These are phyloP conservation scores for Lentinula edodes DNA, from an alignment of 768 basidiomycete species.

Conservation along the genomic window DNA sequence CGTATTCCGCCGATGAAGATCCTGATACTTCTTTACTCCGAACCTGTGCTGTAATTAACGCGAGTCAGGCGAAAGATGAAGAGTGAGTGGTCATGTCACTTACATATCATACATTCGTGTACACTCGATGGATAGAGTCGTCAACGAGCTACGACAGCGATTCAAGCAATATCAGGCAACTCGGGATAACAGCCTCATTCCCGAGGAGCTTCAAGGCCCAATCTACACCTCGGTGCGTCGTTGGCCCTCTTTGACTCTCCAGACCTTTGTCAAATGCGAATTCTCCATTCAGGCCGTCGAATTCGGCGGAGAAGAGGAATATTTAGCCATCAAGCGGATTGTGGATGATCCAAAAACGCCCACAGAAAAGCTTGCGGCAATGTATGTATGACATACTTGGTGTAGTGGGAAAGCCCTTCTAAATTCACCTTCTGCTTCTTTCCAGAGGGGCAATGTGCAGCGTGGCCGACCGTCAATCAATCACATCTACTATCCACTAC, in stretches of 20 bases:
- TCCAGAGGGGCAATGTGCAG: conserved; percentile 61
- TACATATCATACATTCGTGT: conserved; percentile 16
- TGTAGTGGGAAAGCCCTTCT: neutral
- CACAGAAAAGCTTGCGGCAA: conserved; percentile 61
- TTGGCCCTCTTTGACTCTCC: neutral
- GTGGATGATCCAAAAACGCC: conserved; percentile 72
- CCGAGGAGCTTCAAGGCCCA: conserved; percentile 65
- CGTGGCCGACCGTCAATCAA: conserved; percentile 48
- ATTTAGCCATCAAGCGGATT: conserved; percentile 61
- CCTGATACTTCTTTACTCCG: conserved; percentile 68
- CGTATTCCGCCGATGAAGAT: conserved; percentile 60
- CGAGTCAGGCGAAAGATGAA: conserved; percentile 39
- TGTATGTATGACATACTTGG: conserved; percentile 44
- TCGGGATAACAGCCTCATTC: conserved; percentile 72
- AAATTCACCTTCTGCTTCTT: neutral
- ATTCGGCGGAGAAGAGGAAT: conserved; percentile 71
- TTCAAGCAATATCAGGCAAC: conserved; percentile 69
- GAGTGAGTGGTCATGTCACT: conserved; percentile 15
- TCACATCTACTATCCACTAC: conserved; percentile 59
- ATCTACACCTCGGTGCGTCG: conserved; percentile 46
- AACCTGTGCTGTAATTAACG: conserved; percentile 61
- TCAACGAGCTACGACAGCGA: conserved; percentile 63
- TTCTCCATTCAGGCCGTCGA: conserved; percentile 49
- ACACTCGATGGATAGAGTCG: neutral
- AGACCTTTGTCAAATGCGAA: neutral